These are phyloP conservation scores for Aquilaria malaccensis DNA, from an alignment of 345 rosid species.

Conservation along the genomic window DNA sequence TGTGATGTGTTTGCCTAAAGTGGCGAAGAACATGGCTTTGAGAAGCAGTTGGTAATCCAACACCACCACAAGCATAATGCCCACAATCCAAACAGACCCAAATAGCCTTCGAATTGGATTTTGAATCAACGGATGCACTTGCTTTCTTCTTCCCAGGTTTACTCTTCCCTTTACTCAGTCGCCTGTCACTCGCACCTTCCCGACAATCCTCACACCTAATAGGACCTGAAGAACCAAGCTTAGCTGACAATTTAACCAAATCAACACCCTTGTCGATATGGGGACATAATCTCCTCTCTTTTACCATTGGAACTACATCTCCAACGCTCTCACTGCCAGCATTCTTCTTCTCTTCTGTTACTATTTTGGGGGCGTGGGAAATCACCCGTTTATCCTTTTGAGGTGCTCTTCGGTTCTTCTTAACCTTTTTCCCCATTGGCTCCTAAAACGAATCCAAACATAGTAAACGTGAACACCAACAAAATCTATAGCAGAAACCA, in stretches of 20 bases:
- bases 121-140: constrained; percentile 33
- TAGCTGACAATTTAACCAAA: constrained; percentile 46
- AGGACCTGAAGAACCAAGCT: constrained; percentile 42
- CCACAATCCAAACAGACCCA: constrained; percentile 98
- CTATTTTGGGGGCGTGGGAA: constrained; percentile 26
- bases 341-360: constrained; percentile 27
- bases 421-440: constrained; percentile 81
- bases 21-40: constrained; percentile 78
- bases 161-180: constrained; percentile 60
- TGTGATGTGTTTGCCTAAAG: constrained; percentile 54
- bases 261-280: constrained; percentile 63
- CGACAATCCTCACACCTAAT: constrained; percentile 74
- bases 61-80: constrained; percentile 79
- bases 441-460: constrained; percentile 27
- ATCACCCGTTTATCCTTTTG: constrained; percentile 41
- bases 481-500: constrained; percentile 8
- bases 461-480: constrained; percentile 10
- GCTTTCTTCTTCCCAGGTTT: constrained; percentile 65
- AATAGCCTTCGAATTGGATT: constrained; percentile 51
- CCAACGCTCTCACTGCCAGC: constrained; percentile 22
- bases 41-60: constrained; percentile 73
- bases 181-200: constrained; percentile 49
- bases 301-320: constrained; percentile 22
- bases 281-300: constrained; percentile 47
- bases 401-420: constrained; percentile 61